These are phyloP conservation scores for Punica granatum DNA, from an alignment of 345 rosid species.

Conservation along the genomic window DNA sequence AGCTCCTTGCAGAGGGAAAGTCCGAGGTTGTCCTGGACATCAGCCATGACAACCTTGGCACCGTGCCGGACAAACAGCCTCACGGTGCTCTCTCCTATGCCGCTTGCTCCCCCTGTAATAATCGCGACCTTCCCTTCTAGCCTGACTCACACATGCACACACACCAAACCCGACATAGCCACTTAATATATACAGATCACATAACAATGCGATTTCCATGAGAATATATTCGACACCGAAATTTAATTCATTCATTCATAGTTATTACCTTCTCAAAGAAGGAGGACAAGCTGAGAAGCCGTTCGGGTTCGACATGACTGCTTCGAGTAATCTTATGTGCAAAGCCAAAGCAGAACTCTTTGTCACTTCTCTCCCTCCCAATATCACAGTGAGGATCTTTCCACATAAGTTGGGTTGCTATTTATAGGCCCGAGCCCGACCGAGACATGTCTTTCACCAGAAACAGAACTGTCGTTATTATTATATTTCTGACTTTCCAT, in stretches of 20 bases:
- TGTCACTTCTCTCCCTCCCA: not conserved
- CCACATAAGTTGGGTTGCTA: not conserved
- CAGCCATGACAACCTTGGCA: slow-evolving; percentile 31
- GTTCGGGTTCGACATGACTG: slow-evolving; percentile 1
- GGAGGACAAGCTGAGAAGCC: not conserved
- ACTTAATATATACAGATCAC: not conserved
- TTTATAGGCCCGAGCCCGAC: not conserved
- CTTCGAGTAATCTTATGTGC: not conserved
- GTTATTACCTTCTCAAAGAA: slow-evolving; percentile 4
- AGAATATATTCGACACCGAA: too few relatives aligned
- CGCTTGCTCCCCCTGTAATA: slow-evolving; percentile 40
- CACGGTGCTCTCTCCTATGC: slow-evolving; percentile 29
- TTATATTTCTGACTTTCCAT: not conserved
- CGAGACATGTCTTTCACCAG: not conserved
- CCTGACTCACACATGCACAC: slow-evolving; percentile 9
- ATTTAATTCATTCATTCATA: too few relatives aligned
- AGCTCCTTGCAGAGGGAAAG: slow-evolving; percentile 24
- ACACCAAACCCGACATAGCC: not conserved
- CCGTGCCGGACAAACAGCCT: slow-evolving; percentile 29
- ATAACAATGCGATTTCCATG: too few relatives aligned
- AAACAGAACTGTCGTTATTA: not conserved
- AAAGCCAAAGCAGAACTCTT: not conserved
- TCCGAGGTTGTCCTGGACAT: slow-evolving; percentile 37
- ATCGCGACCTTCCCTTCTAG: slow-evolving; percentile 36
- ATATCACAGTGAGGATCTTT: not conserved